phyloP scores from a whole-genome alignment of 805 yeast species.

The Saturnispora gosingensis region DNA sequence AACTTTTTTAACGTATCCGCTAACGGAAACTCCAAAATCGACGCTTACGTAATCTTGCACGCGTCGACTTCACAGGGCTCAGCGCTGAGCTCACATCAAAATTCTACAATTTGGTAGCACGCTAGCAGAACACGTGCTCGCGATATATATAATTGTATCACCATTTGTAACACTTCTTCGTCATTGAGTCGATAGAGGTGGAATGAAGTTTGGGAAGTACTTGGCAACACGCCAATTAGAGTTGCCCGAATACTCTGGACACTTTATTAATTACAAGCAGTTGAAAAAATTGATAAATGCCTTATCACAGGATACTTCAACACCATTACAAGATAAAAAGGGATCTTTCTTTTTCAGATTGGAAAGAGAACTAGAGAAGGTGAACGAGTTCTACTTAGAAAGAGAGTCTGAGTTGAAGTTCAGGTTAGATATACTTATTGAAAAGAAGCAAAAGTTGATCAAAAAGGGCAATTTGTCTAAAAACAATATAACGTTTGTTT shows the following conservation, averaged over 20 bases:
- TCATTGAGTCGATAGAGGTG: not conserved
- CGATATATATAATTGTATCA: not conserved
- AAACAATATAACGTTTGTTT: constrained; percentile 68
- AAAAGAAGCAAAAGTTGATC: constrained; percentile 42
- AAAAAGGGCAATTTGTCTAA: constrained; percentile 41
- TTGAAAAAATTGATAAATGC: constrained; percentile 85
- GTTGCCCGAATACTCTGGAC: constrained; percentile 88
- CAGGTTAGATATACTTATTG: constrained; percentile 64
- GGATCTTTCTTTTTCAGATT: constrained; percentile 82
- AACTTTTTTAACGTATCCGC: no score
- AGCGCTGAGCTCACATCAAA: not conserved
- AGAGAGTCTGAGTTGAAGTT: constrained; percentile 83
- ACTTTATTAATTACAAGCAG: constrained; percentile 91
- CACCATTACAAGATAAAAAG: constrained; percentile 73
- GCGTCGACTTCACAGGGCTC: not conserved
- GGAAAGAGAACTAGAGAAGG: constrained; percentile 93
- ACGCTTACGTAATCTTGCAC: not conserved
- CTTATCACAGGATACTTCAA: constrained; percentile 30
- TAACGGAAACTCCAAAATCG: no score
- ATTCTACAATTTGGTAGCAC: not conserved
- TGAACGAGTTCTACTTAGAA: constrained; percentile 82
- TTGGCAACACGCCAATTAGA: constrained; percentile 90
- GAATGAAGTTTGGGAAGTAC: constrained; percentile 87
- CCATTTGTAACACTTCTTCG: not conserved
- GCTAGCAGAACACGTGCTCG: constrained; percentile 1